A percentile compares a stretch with the other conserved stretches of the same genome.
Evolutionary conservation across 2,329 filamentous ascomycete genomes (phyloP).

Genomic region (Akanthomyces uredinophilus): DNA sequence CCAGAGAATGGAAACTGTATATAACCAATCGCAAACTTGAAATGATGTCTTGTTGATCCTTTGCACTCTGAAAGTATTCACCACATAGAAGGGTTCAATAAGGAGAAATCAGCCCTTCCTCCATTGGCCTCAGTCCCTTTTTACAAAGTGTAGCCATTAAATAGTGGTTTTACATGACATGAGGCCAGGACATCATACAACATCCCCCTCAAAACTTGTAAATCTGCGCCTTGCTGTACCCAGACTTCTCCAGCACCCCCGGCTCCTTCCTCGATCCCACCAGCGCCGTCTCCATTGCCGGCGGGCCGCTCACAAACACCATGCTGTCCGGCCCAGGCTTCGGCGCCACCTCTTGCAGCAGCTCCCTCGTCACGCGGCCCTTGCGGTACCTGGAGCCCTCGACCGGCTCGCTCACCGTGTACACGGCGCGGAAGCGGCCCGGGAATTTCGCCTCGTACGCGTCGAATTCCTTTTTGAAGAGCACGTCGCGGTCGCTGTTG

Average conservation of each 20-base stretch:
- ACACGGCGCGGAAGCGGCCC: not conserved
- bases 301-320: not conserved
- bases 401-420: not conserved
- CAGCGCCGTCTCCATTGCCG: not conserved
- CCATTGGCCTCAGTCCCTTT: too few species aligned
- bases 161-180: too few species aligned
- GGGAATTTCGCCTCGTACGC: slow-evolving; percentile 17
- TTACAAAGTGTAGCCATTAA: too few species aligned
- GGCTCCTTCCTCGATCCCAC: not conserved
- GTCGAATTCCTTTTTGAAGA: not conserved
- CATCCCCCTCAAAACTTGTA: slow-evolving; percentile 45
- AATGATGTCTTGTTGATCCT: too few species aligned
- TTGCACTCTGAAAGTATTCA: too few species aligned
- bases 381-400: not conserved
- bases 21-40: not conserved
- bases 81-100: too few species aligned
- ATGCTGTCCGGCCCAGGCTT: too few species aligned
- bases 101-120: too few species aligned
- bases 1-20: not conserved
- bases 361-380: not conserved
- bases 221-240: slow-evolving; percentile 53
- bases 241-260: slow-evolving; percentile 43
- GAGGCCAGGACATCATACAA: too few species aligned
- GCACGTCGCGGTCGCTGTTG: not conserved
- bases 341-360: not conserved